These are phyloP conservation scores for Exophiala lecanii-corni DNA, from an alignment of 2,329 filamentous ascomycete species.

Conservation along the genomic window DNA sequence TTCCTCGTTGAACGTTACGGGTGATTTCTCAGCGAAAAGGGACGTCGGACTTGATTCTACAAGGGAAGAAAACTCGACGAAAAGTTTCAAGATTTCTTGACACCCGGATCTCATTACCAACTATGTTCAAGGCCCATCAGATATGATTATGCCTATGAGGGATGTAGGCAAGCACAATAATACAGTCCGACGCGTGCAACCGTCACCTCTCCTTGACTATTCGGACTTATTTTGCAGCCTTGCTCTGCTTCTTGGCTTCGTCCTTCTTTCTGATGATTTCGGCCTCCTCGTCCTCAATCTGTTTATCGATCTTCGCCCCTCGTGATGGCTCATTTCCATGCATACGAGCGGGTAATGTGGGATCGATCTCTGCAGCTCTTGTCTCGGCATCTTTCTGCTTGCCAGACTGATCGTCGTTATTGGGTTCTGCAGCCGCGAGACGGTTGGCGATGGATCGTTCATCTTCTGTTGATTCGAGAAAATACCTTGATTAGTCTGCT, in stretches of 20 bases:
- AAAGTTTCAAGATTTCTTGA: no score
- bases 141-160: no score
- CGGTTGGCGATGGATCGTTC: constrained; percentile 43
- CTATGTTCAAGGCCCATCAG: no score
- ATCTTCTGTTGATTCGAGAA: constrained; percentile 33
- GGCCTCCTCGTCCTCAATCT: constrained; percentile 42
- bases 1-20: no score
- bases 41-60: no score
- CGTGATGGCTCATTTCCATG: constrained; percentile 45
- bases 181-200: no score
- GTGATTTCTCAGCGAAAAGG: no score
- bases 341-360: constrained; percentile 37
- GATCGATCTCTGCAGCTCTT: constrained; percentile 32
- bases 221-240: background rate
- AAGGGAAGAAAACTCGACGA: no score
- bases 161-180: no score
- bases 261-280: constrained; percentile 42
- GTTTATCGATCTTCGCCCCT: constrained; percentile 44
- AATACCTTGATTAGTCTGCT: constrained; percentile 5
- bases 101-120: no score
- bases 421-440: constrained; percentile 32
- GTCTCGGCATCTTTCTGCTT: constrained; percentile 27
- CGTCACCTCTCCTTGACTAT: no score
- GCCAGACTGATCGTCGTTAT: constrained; percentile 20
- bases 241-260: constrained; percentile 10